Evolutionary conservation across 257 asterid species (phyloP), one percentile per base, ranked within the genome.

Genomic region (Rehmannia glutinosa): DNA sequence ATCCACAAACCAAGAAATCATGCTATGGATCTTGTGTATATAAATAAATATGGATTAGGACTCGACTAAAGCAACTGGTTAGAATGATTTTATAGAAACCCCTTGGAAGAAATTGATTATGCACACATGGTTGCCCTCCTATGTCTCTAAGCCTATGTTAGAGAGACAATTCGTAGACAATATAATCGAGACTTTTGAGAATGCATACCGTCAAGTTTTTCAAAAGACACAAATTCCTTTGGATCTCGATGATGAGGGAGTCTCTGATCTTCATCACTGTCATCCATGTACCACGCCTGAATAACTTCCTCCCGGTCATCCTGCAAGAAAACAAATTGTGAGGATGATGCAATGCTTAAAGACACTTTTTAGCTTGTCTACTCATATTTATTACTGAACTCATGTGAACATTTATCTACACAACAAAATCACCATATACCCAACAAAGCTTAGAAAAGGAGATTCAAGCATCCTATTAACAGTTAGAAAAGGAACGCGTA

Each of bases 261-360:
- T 53, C 95, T 82, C 77, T 87, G 95, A 68, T 84, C 95, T 74
- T 73, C 84, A 66, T 77, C 42, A 57, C 82, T 77, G 70, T 84
- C 86, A 79, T 87, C 95, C 95, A 87, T 87, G 73, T 82, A 87
- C 95, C 95, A 87, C 68, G 95, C 95, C 77, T 82, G 91, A 23
- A 87, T 75, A 43, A 84, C 81, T 72, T 84, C 91, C 72, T 71
- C 89, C 55, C 83, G 63, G 16, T 27, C 64, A 75, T 84, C 95
- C 95, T 87, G 81, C 58, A 67, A 38, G 32, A 64, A 35, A 49
- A 49, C 10, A 73, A 32, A 71, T 47, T 36, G 27, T 43, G 17
- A n/a, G 32, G n/a, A 1, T 38, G 5, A 15, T 16, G 21, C 10
- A 8, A 49, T 38, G 16, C 23, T 20, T n/a, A n/a, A n/a, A n/a